Percentiles rank a stretch among this genome's conserved stretches.
phyloP scores from a whole-genome alignment of 495 filamentous ascomycete genomes.

The Penicillium parvum region DNA sequence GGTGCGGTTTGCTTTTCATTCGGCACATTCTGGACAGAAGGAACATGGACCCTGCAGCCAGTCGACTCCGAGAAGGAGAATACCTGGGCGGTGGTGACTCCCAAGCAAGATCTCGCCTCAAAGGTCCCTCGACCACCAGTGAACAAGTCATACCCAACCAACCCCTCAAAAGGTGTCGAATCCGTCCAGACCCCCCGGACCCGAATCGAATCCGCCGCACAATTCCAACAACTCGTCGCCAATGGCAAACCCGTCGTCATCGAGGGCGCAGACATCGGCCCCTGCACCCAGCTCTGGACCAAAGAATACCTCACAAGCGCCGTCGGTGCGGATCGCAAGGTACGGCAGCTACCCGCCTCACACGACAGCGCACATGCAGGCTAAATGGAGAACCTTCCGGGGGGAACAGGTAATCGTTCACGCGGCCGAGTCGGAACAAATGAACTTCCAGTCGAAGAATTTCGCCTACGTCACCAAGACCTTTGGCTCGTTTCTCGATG shows the following conservation, averaged over 20 bases:
- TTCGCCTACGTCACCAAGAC: slow-evolving; percentile 67
- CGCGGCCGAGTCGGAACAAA: slow-evolving; percentile 53
- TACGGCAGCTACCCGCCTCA: slow-evolving; percentile 35
- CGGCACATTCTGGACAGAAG: slow-evolving; percentile 70
- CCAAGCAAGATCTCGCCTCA: slow-evolving; percentile 4
- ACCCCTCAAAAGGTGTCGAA: slow-evolving; percentile 1
- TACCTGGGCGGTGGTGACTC: slow-evolving; percentile 17
- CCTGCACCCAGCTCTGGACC: slow-evolving; percentile 64
- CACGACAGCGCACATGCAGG: background rate
- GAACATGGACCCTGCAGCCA: slow-evolving; percentile 43
- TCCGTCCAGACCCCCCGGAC: slow-evolving; percentile 42
- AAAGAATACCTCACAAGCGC: slow-evolving; percentile 61
- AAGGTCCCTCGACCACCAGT: no score
- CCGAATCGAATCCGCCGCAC: slow-evolving; percentile 42
- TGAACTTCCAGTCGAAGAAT: slow-evolving; percentile 82
- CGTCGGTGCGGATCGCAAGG: slow-evolving; percentile 60
- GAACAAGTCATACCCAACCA: no score
- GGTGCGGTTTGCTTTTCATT: slow-evolving; percentile 90
- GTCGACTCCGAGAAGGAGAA: slow-evolving; percentile 13
- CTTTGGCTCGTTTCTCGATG: slow-evolving; percentile 65
- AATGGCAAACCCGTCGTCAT: slow-evolving; percentile 62
- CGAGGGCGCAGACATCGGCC: slow-evolving; percentile 59
- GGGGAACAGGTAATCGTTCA: slow-evolving; percentile 69
- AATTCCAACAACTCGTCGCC: slow-evolving; percentile 56
- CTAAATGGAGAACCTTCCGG: background rate